phyloP scores from a whole-genome alignment of 805 yeast species.

The Saccharomycopsis amapae region DNA sequence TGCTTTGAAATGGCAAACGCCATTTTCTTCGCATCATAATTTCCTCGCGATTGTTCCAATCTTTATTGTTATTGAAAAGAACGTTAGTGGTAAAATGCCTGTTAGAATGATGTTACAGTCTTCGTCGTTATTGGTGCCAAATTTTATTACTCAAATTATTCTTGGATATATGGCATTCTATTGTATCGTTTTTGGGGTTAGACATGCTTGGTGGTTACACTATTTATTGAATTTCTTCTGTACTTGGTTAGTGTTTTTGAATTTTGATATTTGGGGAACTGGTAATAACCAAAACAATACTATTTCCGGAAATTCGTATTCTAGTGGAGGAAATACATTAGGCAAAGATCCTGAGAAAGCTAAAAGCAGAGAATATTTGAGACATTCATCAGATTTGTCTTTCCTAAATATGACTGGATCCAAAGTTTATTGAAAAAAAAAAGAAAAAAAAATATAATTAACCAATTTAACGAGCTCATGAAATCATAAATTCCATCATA shows the following conservation, averaged over 20 bases:
- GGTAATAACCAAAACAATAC: background rate
- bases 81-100: conserved; percentile 37
- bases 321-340: background rate
- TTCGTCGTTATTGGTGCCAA: background rate
- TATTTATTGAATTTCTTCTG: conserved; percentile 62
- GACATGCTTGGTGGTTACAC: conserved; percentile 82
- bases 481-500: too few species aligned
- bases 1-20: conserved; percentile 70
- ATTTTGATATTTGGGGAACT: conserved; percentile 9
- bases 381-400: background rate
- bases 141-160: conserved; percentile 30
- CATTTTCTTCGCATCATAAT: conserved; percentile 83
- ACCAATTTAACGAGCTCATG: too few species aligned
- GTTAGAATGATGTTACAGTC: conserved; percentile 1
- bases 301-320: background rate
- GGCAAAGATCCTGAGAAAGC: conserved; percentile 2
- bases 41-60: conserved; percentile 71
- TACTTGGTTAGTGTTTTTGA: conserved; percentile 38
- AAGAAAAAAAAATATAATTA: too few species aligned
- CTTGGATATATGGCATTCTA: conserved; percentile 51
- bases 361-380: background rate
- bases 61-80: conserved; percentile 48
- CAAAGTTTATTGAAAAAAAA: conserved; percentile 1
- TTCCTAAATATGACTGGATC: background rate
- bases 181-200: conserved; percentile 63